Conservation (phyloP, 305 asterid species). For the Fraxinus xanthoxyloides region DNA sequence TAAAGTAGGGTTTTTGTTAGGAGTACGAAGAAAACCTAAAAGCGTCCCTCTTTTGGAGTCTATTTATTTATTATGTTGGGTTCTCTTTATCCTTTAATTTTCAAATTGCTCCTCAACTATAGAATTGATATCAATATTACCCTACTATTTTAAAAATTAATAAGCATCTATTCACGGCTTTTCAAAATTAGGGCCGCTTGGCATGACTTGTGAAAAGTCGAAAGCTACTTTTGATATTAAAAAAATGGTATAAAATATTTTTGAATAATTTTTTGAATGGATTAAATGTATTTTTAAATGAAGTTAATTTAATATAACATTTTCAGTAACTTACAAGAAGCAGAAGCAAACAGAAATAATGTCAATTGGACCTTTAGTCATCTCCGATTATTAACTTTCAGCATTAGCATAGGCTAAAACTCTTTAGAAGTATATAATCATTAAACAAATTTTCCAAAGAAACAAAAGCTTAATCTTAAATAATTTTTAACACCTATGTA, state of each 20-base stretch:
- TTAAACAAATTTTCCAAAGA: neutral
- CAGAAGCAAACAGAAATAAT: too few relatives aligned
- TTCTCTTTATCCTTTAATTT: neutral
- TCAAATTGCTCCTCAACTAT: neutral
- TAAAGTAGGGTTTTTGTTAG: constrained; percentile 15
- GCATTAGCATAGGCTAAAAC: neutral
- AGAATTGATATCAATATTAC: neutral
- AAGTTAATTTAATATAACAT: neutral
- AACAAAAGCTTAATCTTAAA: neutral
- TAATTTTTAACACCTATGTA: neutral
- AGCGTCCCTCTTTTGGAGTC: constrained; percentile 1
- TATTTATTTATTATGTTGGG: neutral
- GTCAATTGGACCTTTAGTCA: neutral
- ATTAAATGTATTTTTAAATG: too few relatives aligned
- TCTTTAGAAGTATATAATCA: neutral
- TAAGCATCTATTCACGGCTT: neutral
- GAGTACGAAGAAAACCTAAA: constrained; percentile 12
- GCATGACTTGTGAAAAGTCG: neutral
- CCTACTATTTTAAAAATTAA: neutral
- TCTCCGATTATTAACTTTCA: neutral
- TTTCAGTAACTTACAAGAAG: neutral
- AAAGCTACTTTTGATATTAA: neutral
- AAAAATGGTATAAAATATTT: neutral
- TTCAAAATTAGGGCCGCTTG: neutral
- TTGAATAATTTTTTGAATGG: neutral